A percentile compares a stretch with the other conserved stretches of the same genome.
These are phyloP conservation scores for Suhomyces terraborum DNA, from an alignment of 1,139 yeast species.

Conservation along the genomic window DNA sequence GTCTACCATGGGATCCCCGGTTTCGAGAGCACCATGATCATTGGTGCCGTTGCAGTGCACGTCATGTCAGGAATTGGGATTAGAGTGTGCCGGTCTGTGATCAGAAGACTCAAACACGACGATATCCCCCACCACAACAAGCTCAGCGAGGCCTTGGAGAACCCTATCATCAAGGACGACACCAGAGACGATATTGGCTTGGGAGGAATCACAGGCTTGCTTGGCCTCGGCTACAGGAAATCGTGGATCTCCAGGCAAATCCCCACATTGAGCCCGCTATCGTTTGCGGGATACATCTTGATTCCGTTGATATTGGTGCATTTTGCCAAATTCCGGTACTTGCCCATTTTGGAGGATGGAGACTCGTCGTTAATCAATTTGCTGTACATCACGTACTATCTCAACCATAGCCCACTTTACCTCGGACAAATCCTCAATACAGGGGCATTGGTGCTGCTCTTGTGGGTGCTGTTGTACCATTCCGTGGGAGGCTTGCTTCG, in stretches of 20 bases:
- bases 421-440: conserved; percentile 27
- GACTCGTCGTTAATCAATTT: conserved; percentile 62
- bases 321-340: conserved; percentile 46
- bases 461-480: conserved; percentile 37
- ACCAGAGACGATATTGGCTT: conserved; percentile 54
- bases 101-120: conserved; percentile 15
- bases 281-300: conserved; percentile 61
- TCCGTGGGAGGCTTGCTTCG: conserved; percentile 39
- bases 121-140: neutral
- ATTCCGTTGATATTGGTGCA: conserved; percentile 52
- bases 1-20: conserved; percentile 55
- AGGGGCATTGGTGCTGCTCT: conserved; percentile 23
- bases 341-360: conserved; percentile 59
- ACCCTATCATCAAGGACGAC: conserved; percentile 26
- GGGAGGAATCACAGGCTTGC: conserved; percentile 56
- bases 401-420: conserved; percentile 26
- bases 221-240: conserved; percentile 56
- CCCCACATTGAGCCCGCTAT: conserved; percentile 48
- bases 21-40: conserved; percentile 50
- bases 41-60: conserved; percentile 53
- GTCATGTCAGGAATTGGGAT: conserved; percentile 54
- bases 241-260: conserved; percentile 42
- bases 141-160: conserved; percentile 11
- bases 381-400: conserved; percentile 52
- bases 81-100: conserved; percentile 26